Base-by-base conservation (phyloP, 2,329 filamentous ascomycete species). In the Teratosphaeria epicoccoides region DNA sequence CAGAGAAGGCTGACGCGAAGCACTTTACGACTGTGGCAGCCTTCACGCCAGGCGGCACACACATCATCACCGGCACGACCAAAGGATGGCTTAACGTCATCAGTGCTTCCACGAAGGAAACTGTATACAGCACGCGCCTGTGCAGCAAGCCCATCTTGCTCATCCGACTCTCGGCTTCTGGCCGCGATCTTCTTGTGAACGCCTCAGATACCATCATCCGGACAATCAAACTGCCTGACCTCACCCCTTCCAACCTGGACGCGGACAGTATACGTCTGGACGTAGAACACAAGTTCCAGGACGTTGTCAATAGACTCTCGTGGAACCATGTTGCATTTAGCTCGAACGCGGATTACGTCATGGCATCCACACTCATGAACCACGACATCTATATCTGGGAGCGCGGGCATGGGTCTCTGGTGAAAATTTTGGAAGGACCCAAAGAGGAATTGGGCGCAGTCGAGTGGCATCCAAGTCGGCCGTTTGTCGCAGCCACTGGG, bases 361-460 rank as follows among this genome's bases (percentile, higher is more conserved):
- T 89, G 23, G 93, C 94, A 0, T 95, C 89, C 24, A 97, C 93
- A 1, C 95, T 89, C 69, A 97, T 97, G 76, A 98, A 98, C 64
- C 90, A 96, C 62, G 91, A 98, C 70, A 87, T 98, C 57, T 97
- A 97, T 70, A 90, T 97, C 24, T 97, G 91, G 93, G 93, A 98
- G 71, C 83, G 93, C 50, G 86, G 85, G 51, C 88, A 94, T 63
- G 93, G 93, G 48, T 95, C 88, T 69, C 73, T 98, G 52, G 90
- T 96, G 49, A 94, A 95, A 69, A 98, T 98, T 74, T 77, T 98
- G 37, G 94, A 98, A 68, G 91, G 93, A 0, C 90, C 91, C 1
- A 94, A 94, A 63, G 93, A 98, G 71, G 94, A 98, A 70, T 82
- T 97, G 55, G 91, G 91, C 0, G 87, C 94, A 4, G 90, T 98